These are phyloP conservation scores for Phytophthora sp. DNA, from an alignment of 352 stramenopile genomes.

Conservation along the genomic window DNA sequence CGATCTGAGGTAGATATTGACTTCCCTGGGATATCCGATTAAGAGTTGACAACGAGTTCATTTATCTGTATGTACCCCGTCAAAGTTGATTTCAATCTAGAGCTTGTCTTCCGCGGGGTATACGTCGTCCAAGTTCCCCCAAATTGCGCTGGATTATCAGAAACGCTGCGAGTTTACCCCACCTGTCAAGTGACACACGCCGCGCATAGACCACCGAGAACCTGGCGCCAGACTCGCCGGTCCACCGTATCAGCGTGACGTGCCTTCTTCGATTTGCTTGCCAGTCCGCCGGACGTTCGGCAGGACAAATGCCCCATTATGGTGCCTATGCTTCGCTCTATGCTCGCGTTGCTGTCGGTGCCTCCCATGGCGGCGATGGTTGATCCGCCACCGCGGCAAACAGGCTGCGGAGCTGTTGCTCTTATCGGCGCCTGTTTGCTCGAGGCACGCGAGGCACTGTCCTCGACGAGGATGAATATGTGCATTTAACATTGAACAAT, in stretches of 20 bases:
- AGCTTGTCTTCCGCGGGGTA: constrained; percentile 2
- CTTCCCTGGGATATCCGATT: neutral
- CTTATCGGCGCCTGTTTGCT: constrained; percentile 35
- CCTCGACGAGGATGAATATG: neutral
- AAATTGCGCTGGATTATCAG: too few relatives aligned
- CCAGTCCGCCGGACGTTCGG: neutral
- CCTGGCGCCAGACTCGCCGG: constrained; percentile 26
- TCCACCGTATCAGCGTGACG: constrained; percentile 34
- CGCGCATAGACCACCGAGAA: constrained; percentile 24
- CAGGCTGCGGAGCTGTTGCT: constrained; percentile 28
- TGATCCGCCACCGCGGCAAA: constrained; percentile 26
- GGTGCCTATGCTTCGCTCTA: constrained; percentile 18
- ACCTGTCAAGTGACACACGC: constrained; percentile 5
- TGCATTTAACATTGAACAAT: too few relatives aligned
- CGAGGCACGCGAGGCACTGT: neutral
- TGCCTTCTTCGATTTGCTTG: constrained; percentile 14
- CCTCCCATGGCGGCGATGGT: neutral
- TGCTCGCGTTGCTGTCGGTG: neutral
- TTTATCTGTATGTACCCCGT: too few relatives aligned
- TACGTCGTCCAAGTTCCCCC: neutral
- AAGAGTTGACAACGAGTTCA: too few relatives aligned
- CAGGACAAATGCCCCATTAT: too few relatives aligned
- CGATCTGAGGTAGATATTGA: too few relatives aligned
- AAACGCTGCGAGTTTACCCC: constrained; percentile 23
- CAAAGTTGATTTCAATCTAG: neutral